These are phyloP conservation scores for Microcyclosporella mali DNA, from an alignment of 2,329 filamentous ascomycete species.

Conservation along the genomic window DNA sequence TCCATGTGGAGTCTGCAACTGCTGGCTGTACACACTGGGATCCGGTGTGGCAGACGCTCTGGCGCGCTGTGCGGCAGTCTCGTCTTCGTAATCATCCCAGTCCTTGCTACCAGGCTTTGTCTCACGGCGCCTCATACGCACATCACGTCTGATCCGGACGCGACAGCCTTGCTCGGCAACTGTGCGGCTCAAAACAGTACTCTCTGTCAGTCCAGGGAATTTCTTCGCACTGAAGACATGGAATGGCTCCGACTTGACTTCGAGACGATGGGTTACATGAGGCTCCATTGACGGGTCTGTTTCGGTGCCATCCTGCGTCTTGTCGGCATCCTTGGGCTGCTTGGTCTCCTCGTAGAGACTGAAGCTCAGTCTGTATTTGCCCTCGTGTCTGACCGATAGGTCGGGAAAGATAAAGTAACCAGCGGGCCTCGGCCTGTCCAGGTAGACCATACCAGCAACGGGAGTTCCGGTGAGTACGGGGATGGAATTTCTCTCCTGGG, in stretches of 20 bases:
- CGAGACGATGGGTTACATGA: conserved; percentile 77
- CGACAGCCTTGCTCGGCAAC: conserved; percentile 96
- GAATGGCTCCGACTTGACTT: conserved; percentile 83
- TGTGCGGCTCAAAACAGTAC: conserved; percentile 78
- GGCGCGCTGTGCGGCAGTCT: conserved; percentile 43
- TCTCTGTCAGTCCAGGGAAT: conserved; percentile 88
- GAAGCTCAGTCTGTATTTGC: conserved; percentile 84
- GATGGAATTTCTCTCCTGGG: conserved; percentile 59
- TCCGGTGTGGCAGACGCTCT: conserved; percentile 38
- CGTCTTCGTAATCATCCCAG: conserved; percentile 60
- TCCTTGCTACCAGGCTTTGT: conserved; percentile 59
- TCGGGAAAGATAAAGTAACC: conserved; percentile 99
- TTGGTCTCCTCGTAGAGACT: conserved; percentile 92
- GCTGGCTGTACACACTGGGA: conserved; percentile 13
- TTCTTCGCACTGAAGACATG: conserved; percentile 95
- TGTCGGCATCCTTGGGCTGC: conserved; percentile 71
- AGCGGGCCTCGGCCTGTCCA: conserved; percentile 71
- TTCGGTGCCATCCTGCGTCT: conserved; percentile 32
- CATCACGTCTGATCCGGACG: conserved; percentile 89
- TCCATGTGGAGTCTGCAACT: conserved; percentile 23
- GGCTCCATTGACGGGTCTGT: conserved; percentile 40
- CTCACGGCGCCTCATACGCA: conserved; percentile 81
- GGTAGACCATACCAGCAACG: conserved; percentile 90
- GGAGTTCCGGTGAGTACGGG: conserved; percentile 91
- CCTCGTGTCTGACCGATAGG: conserved; percentile 90